Evolutionary conservation across 139 green algal genomes (phyloP), one percentile per base, ranked within the genome.

Genomic region (Chlorella sp.): DNA sequence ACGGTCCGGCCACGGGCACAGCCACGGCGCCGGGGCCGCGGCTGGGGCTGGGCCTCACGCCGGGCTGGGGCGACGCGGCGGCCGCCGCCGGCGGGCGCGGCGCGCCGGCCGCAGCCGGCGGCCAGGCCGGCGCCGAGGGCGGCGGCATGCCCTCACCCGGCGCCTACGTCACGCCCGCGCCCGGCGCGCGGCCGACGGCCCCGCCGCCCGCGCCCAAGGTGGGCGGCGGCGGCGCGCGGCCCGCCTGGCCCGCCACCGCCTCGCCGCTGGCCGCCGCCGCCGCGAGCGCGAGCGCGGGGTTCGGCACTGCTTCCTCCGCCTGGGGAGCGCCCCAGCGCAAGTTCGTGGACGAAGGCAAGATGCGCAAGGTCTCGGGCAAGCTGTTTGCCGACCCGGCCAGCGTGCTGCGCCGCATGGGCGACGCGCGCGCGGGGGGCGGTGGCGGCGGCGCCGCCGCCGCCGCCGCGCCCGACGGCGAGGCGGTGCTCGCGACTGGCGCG

Each of bases 261-360:
- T 51, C 74, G 5, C 58, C 46, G 21, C 35, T 72, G 12, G 38
- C 46, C 19, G 40, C 70, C 35, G 43, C 38, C 68, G 33, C 66
- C 2, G 59, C 50, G 1, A 61, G 72, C 58, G 9, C 29, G 43
- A 56, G 12, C 29, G 3, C 46, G 70, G 48, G 48, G 48, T 58
- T 17, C 48, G 70, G 25, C 5, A 12, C 62, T 43, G 35, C 72
- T 50, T 36, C 33, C 59, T 14, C 8, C 9, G 48, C 48, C 50
- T 12, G 23, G 2, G 14, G 35, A 5, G 61, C 35, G 0, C 75
- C 40, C 7, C 65, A 69, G 41, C 73, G 81, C 51, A 88, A 88
- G 62, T 88, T 88, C 50, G 41, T 85, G 67, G 83, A 88, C 43
- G 84, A 89, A 3, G 82, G 77, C 33, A 87, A 84, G 63, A 50